Conservation (phyloP, 495 filamentous ascomycete species). For the Aspergillus coremiiformis region DNA sequence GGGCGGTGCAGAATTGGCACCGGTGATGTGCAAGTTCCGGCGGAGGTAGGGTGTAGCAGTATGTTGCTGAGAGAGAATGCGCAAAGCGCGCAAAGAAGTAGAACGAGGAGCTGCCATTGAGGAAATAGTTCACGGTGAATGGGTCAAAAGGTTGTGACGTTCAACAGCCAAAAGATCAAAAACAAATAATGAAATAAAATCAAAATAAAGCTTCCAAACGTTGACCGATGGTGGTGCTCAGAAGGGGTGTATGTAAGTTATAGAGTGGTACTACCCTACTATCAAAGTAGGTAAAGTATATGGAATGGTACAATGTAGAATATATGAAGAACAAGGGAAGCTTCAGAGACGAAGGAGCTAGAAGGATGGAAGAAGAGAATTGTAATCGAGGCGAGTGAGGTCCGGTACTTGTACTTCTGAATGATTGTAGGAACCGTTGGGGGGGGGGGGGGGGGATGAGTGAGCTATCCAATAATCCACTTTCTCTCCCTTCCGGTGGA, state of each 20-base stretch:
- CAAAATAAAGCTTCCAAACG: no score
- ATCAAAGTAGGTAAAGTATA: not conserved
- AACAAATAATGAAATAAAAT: no score
- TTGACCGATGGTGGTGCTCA: not conserved
- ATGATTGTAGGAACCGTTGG: conserved; percentile 17
- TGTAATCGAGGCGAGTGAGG: not conserved
- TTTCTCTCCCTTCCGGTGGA: conserved; percentile 7
- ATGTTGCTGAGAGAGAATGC: conserved; percentile 38
- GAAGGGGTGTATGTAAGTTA: no score
- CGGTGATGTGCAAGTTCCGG: conserved; percentile 49
- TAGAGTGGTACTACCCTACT: no score
- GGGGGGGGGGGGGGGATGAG: conserved; percentile 11
- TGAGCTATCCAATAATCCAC: conserved; percentile 17
- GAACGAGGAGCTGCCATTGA: conserved; percentile 46
- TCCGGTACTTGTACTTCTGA: conserved; percentile 12
- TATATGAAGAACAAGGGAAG: no score
- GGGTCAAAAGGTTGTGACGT: not conserved
- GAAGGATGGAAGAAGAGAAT: not conserved
- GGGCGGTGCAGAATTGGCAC: conserved; percentile 41
- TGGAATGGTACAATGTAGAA: not conserved
- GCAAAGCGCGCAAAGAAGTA: conserved; percentile 43
- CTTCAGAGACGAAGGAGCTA: not conserved
- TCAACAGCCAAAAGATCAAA: no score
- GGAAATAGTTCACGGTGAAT: conserved; percentile 1
- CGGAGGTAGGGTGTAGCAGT: conserved; percentile 30